Base-by-base conservation (phyloP, 2,329 filamentous ascomycete species). In the Monilinia vaccinii-corymbosi region DNA sequence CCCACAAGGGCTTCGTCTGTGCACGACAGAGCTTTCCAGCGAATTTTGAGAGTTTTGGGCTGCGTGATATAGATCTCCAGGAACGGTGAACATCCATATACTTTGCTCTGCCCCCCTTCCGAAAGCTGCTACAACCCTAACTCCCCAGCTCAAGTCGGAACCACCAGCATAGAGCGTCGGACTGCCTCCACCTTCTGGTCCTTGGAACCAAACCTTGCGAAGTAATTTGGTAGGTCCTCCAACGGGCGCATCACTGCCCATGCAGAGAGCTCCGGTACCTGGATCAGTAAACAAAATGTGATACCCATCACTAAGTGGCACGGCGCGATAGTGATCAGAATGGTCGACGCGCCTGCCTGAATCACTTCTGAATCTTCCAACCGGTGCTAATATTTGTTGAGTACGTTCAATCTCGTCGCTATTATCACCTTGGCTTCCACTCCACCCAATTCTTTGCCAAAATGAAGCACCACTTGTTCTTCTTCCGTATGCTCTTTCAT, bases 261-360 rank as follows among this genome's bases (percentile, higher is more conserved):
- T 72, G 62, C 79, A 85, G 8, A 88, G 75, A 10, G 77, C 71
- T 11, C 77, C 79, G 1, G 77, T 81, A 13, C 71, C 71, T 5
- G 84, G 83, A 67, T 88, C 84, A 8, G 82, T 82, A 69, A 86
- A 88, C 6, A 88, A 71, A 40, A 88, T 75, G 65, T 88, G 83
- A 60, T 80, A 74, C 1, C 85, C 84, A 69, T 88, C 86, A 62
- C 82, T 85, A 44, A 88, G 70, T 4, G 86, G 85, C 14, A 86
- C 73, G 2, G 84, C 84, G 49, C 79, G 79, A 66, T 84, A 86
- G 66, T 87, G 83, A 66, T 87, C 83, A 38, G 78, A 70, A 40
- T 57, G 63, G 50, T 72, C 67, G 32, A 61, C 63, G 13, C 64
- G 62, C 23, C 67, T 64, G 40, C 60, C 55, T 9, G 49, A 51